These are phyloP conservation scores for Leccinum angustisporum DNA, from an alignment of 1,284 basidiomycete genomes.

Conservation along the genomic window DNA sequence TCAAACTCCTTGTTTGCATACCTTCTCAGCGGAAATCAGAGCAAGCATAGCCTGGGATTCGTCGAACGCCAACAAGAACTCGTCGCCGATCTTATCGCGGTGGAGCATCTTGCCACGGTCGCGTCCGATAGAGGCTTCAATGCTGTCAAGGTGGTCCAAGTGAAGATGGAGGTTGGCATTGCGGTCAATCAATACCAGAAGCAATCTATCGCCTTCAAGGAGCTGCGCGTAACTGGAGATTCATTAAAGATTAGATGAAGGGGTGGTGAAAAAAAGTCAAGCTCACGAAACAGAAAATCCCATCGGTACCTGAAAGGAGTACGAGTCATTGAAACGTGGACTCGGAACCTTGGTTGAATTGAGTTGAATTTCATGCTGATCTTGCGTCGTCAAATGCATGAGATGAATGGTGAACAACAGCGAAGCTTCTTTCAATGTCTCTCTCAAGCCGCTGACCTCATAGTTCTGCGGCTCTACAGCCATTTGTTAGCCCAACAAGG, in stretches of 20 bases:
- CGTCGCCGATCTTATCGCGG: too few species aligned
- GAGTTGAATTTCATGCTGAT: conserved; percentile 44
- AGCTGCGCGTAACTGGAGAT: too few species aligned
- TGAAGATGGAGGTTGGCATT: too few species aligned
- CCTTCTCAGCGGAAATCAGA: conserved; percentile 13
- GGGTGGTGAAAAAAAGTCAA: not conserved
- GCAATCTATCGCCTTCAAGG: too few species aligned
- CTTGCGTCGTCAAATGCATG: conserved; percentile 41
- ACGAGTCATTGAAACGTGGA: conserved; percentile 34
- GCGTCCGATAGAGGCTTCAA: too few species aligned
- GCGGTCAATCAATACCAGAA: too few species aligned
- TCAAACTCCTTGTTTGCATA: conserved; percentile 16
- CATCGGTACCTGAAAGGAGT: conserved; percentile 35
- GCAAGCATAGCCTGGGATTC: too few species aligned
- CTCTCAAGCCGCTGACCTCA: conserved; percentile 20
- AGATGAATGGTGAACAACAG: conserved; percentile 38
- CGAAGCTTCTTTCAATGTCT: conserved; percentile 25
- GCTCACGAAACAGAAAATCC: conserved; percentile 39
- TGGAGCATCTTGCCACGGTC: too few species aligned
- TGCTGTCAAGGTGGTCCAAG: too few species aligned
- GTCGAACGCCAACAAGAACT: too few species aligned
- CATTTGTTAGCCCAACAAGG: conserved; percentile 1
- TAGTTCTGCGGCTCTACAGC: conserved; percentile 16
- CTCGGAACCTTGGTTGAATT: conserved; percentile 39
- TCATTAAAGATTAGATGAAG: too few species aligned